Conservation (phyloP, 371 early-diverging fungal genomes). For the Sporodiniella umbellata region DNA sequence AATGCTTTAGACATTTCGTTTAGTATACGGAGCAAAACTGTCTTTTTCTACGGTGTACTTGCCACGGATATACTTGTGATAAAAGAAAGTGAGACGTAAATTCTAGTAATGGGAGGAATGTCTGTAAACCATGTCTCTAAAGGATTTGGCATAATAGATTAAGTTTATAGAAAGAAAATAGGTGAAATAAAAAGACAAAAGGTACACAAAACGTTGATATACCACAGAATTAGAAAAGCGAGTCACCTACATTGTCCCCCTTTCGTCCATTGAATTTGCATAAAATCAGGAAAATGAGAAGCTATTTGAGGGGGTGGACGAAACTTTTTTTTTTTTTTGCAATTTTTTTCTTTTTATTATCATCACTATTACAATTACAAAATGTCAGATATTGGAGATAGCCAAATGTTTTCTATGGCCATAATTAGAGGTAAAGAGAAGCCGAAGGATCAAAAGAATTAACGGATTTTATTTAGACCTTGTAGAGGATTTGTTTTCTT, state of each 20-base stretch:
- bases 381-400: not conserved
- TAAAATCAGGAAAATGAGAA: not conserved
- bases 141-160: constrained; percentile 51
- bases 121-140: constrained; percentile 92
- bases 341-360: not conserved
- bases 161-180: no score
- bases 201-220: not conserved
- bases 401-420: not conserved
- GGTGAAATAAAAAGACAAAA: not conserved
- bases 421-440: not conserved
- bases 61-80: constrained; percentile 77
- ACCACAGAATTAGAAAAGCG: not conserved
- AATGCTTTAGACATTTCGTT: constrained; percentile 37
- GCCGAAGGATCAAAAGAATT: not conserved
- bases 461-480: constrained; percentile 22
- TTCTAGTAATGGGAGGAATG: constrained; percentile 83
- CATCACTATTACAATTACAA: no score
- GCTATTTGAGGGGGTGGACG: no score
- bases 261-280: not conserved
- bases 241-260: not conserved
- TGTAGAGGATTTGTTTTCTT: constrained; percentile 43
- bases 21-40: not conserved
- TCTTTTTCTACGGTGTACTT: no score
- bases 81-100: constrained; percentile 78
- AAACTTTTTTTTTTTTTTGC: not conserved